Evolutionary conservation across 495 filamentous ascomycete species (phyloP), one percentile per base, ranked within the genome.

Genomic region (Neurospora tetrasperma): DNA sequence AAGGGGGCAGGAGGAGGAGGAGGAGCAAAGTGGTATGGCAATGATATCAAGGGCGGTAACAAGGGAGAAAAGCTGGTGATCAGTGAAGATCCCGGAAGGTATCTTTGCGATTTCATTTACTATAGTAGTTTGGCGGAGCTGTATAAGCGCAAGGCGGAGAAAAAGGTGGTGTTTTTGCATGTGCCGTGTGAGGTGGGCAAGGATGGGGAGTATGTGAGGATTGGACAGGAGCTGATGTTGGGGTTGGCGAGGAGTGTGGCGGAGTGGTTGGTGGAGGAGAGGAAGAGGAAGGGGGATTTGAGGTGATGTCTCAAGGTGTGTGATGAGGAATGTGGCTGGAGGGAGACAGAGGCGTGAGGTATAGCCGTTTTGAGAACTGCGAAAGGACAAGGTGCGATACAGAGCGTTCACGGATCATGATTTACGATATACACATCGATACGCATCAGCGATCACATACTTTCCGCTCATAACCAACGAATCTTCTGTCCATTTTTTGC

Each of bases 61-160:
- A 35, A 35, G 54, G 54, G 54, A 7, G 54, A 66, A 8, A 66
- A 66, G 54, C 9, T 66, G 54, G 27, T 66, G 3, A 66, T 66
- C 0, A 66, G 54, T 6, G 88, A 90, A 59, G 91, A 96, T 77
- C 91, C 93, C 0, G 93, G 94, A 0, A 90, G 88, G 62, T 97
- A 91, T 77, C 83, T 95, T 18, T 97, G 94, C 79, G 94, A 95
- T 76, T 97, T 94, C 78, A 94, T 91, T 69, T 96, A 92, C 80
- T 96, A 90, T 82, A 90, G 90, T 7, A 92, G 88, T 74, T 76
- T 97, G 79, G 86, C 90, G 23, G 82, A 82, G 73, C 81, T 89
- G 23, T 79, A 83, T 69, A 85, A 84, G 80, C 81, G 83, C 6
- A 83, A 84, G 27, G 78, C 83, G 44, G 82, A 84, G 69, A 84